Evolutionary conservation across 1,284 basidiomycete genomes (phyloP).

Genomic region (Apiotrichum gamsii): DNA sequence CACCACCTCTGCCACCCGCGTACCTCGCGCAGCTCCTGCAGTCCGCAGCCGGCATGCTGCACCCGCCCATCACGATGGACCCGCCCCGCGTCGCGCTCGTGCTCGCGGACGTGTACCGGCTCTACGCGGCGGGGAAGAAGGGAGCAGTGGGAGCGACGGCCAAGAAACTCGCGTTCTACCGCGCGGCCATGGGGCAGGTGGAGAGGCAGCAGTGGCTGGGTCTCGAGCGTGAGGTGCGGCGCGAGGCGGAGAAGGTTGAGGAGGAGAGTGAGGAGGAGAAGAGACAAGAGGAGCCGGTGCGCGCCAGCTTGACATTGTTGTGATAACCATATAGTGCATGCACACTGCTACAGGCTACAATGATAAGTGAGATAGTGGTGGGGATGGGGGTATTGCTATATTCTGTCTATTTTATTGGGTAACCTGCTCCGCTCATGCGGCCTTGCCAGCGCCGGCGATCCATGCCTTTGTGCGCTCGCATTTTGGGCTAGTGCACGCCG

Average conservation of each 20-base stretch:
- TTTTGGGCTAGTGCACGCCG: slow-evolving; percentile 81
- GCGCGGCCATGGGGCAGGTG: slow-evolving; percentile 25
- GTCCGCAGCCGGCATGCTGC: slow-evolving; percentile 20
- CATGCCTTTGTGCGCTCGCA: slow-evolving; percentile 84
- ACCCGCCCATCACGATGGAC: slow-evolving; percentile 30
- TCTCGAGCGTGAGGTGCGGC: slow-evolving; percentile 24
- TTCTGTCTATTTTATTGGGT: too few species aligned
- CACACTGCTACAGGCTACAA: too few species aligned
- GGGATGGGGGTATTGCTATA: too few species aligned
- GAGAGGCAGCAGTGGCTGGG: slow-evolving; percentile 31
- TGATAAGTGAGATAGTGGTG: too few species aligned
- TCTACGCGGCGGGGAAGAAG: slow-evolving; percentile 16
- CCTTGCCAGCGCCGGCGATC: slow-evolving; percentile 56
- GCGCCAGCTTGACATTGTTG: too few species aligned
- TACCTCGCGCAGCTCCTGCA: slow-evolving; percentile 25
- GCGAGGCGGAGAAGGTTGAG: slow-evolving; percentile 21
- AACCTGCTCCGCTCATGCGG: too few species aligned
- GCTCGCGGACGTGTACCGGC: slow-evolving; percentile 30
- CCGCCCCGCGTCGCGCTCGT: slow-evolving; percentile 22
- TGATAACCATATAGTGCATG: too few species aligned
- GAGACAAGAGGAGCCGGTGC: not conserved
- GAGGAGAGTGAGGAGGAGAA: not conserved
- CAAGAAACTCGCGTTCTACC: slow-evolving; percentile 41
- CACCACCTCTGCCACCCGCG: not conserved
- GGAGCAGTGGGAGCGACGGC: slow-evolving; percentile 15